Conservation (phyloP, 2,329 filamentous ascomycete genomes). For the Fusarium nodosum region DNA sequence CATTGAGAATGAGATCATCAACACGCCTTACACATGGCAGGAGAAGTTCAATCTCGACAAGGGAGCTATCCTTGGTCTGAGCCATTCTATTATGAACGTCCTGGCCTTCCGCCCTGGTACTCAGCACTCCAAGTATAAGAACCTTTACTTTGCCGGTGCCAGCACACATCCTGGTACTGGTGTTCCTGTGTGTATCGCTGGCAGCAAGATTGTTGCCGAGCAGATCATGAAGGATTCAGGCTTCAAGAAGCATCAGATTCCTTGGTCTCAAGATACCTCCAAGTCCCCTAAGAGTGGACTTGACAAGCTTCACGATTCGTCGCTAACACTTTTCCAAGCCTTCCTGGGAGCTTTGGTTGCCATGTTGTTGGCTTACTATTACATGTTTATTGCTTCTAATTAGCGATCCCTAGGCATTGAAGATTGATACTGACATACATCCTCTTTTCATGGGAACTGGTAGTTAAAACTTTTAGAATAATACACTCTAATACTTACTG, state of each 20-base stretch:
- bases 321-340: conserved; percentile 27
- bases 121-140: conserved; percentile 62
- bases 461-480: conserved; percentile 4
- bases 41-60: conserved; percentile 79
- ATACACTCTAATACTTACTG: neutral
- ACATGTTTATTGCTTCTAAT: conserved; percentile 22
- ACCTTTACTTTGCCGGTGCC: conserved; percentile 79
- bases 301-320: conserved; percentile 31
- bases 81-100: conserved; percentile 81
- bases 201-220: conserved; percentile 70
- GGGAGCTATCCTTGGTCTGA: conserved; percentile 79
- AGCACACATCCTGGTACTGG: conserved; percentile 82
- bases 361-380: conserved; percentile 23
- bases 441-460: neutral
- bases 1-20: conserved; percentile 73
- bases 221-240: conserved; percentile 54
- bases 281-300: conserved; percentile 15
- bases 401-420: neutral
- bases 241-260: conserved; percentile 18
- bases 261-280: conserved; percentile 13
- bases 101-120: conserved; percentile 75
- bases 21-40: conserved; percentile 76
- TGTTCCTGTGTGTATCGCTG: conserved; percentile 79
- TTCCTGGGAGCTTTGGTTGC: conserved; percentile 31
- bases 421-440: neutral